Conservation (phyloP, 2,329 filamentous ascomycete genomes). For the Aureobasidium lini region DNA sequence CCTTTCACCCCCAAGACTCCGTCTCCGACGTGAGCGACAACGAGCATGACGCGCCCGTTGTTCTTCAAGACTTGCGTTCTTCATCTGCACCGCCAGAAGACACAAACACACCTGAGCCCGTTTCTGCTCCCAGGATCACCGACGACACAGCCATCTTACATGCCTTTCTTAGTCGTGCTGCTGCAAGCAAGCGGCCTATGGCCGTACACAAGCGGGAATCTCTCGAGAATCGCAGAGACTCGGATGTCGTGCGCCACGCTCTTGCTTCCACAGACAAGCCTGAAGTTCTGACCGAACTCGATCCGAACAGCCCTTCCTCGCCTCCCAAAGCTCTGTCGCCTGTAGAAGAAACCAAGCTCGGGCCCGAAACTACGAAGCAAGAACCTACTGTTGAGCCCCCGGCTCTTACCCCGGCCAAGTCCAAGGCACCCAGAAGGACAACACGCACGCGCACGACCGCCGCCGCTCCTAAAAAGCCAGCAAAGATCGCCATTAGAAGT, state of each 20-base stretch:
- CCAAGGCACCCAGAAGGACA: background rate
- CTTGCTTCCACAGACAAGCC: constrained; percentile 37
- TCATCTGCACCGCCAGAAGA: constrained; percentile 29
- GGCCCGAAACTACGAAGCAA: background rate
- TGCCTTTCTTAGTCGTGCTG: constrained; percentile 43
- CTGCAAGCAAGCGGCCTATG: constrained; percentile 36
- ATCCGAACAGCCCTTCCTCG: constrained; percentile 39
- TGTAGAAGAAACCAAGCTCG: background rate
- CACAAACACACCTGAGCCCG: constrained; percentile 19
- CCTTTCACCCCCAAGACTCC: background rate
- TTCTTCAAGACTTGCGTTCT: background rate
- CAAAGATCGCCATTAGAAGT: constrained; percentile 39
- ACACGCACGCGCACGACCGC: constrained; percentile 5
- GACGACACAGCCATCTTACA: constrained; percentile 44
- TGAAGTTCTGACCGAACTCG: constrained; percentile 37
- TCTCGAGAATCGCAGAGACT: constrained; percentile 40
- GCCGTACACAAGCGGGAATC: constrained; percentile 33
- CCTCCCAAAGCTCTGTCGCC: constrained; percentile 22
- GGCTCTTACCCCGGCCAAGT: background rate
- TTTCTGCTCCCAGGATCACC: constrained; percentile 28
- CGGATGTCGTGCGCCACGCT: constrained; percentile 38
- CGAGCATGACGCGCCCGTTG: background rate
- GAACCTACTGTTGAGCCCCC: background rate
- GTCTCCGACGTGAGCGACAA: constrained; percentile 3
- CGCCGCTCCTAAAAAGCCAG: constrained; percentile 17